phyloP scores from a whole-genome alignment of 2,329 filamentous ascomycete genomes.

The Diaporthe capsici region DNA sequence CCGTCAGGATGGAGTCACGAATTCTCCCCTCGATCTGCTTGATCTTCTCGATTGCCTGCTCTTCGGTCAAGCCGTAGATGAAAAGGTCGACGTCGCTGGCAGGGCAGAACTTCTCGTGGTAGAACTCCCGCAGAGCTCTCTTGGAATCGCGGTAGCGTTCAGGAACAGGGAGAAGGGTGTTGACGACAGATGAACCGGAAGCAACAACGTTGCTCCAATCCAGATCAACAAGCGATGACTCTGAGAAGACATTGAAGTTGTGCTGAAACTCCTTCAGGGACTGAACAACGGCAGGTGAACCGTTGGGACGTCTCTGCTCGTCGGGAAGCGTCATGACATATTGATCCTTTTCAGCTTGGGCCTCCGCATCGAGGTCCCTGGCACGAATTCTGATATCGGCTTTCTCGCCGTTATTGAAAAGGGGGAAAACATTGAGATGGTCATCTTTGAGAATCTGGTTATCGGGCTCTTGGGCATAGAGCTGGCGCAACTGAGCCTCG shows the following conservation, averaged over 20 bases:
- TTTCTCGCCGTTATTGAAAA: conserved; percentile 71
- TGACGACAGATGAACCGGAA: conserved; percentile 85
- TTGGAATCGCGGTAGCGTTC: conserved; percentile 73
- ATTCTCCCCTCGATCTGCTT: conserved; percentile 83
- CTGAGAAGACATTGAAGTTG: conserved; percentile 87
- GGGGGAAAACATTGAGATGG: conserved; percentile 74
- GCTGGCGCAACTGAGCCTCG: conserved; percentile 75
- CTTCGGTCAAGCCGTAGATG: conserved; percentile 82
- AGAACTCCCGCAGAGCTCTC: conserved; percentile 77
- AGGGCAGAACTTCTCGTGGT: conserved; percentile 84
- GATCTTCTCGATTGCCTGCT: conserved; percentile 86
- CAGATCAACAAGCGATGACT: conserved; percentile 80
- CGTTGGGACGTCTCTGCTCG: conserved; percentile 72
- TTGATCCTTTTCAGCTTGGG: conserved; percentile 70
- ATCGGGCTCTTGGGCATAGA: conserved; percentile 77
- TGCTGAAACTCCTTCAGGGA: conserved; percentile 79
- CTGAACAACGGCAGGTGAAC: conserved; percentile 76
- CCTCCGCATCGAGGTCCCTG: conserved; percentile 70
- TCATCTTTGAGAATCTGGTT: conserved; percentile 70
- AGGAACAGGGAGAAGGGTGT: conserved; percentile 81
- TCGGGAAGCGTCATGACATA: conserved; percentile 79
- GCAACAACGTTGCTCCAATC: conserved; percentile 88
- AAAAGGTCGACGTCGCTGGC: conserved; percentile 92
- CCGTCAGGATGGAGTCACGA: conserved; percentile 82
- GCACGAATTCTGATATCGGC: conserved; percentile 72